Base-by-base conservation (phyloP, 2,329 filamentous ascomycete genomes). In the Tolypocladium guangdongense region DNA sequence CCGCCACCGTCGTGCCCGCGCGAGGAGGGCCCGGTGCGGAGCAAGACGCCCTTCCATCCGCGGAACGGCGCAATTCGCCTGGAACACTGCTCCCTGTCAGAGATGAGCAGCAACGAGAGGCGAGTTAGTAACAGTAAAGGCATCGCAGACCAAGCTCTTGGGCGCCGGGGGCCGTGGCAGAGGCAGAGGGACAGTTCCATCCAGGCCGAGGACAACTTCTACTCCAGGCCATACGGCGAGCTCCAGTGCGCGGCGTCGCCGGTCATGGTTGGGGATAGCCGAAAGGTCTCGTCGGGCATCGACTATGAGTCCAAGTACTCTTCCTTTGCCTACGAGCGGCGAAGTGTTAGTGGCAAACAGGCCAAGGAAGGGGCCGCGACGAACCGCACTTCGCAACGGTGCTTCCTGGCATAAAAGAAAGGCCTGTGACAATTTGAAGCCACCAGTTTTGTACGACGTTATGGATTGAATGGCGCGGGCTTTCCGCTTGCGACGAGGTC, bases 301-400 rank as follows among this genome's bases (percentile, higher is more conserved):
- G 82, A 85, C 62, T 79, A 74, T 53, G 71, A 71, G 53, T 57
- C 65, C 2, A 63, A 63, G 33, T 58, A 58, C 55, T 55, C 63
- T 36, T 62, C 68, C 11, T 56, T 60, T 30, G 62, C 63, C 1
- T 71, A 71, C 51, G 71, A 68, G 20, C 71, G 78, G 48, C 71
- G 85, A 47, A 82, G 86, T 56, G 85, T 88, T 2, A 90, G 86
- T 63, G 87, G 87, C 1, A 88, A 87, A 72, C 68, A 83, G 53
- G 86, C 78, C 0, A 87, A 90, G 65, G 87, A 91, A 64, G 87
- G 87, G 2, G 71, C 20, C 22, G 52, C 39, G 16, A 32, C n/a
- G 14, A 35, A 11, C 36, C 27, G 45, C 18, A 20, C 11, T 18
- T 36, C 27, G 22, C 24, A 33, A 39, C 39, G 8, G 22, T 12